phyloP scores from a whole-genome alignment of 2,329 filamentous ascomycete genomes.

The Aspergillus neotritici region DNA sequence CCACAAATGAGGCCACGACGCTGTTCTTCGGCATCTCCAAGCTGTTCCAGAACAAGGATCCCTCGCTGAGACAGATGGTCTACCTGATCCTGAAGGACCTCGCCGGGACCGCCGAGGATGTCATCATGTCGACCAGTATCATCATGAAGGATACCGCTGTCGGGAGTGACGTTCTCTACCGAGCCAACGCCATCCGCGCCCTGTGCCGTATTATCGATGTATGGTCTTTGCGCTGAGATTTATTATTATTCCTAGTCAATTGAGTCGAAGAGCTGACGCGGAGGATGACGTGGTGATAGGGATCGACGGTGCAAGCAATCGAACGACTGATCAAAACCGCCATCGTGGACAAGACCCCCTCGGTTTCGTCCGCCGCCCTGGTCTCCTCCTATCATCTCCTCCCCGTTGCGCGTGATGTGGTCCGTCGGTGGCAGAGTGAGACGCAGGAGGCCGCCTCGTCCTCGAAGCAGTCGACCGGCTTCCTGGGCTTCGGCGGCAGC shows the following conservation, averaged over 20 bases:
- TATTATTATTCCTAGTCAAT: not conserved
- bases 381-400: slow-evolving; percentile 97
- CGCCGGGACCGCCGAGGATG: slow-evolving; percentile 90
- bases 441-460: slow-evolving; percentile 93
- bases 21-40: slow-evolving; percentile 99
- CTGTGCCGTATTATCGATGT: slow-evolving; percentile 96
- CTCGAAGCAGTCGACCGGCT: slow-evolving; percentile 80
- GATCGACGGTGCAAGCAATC: slow-evolving; percentile 92
- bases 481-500: slow-evolving; percentile 85
- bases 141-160: slow-evolving; percentile 99
- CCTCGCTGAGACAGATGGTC: slow-evolving; percentile 95
- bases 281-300: slow-evolving; percentile 45
- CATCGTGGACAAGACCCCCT: slow-evolving; percentile 98
- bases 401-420: slow-evolving; percentile 90
- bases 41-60: slow-evolving; percentile 99
- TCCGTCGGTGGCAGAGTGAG: slow-evolving; percentile 96
- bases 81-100: slow-evolving; percentile 98
- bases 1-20: slow-evolving; percentile 92
- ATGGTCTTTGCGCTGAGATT: slow-evolving; percentile 32
- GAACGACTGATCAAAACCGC: slow-evolving; percentile 98
- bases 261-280: slow-evolving; percentile 11
- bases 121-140: slow-evolving; percentile 98
- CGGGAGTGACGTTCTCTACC: slow-evolving; percentile 86
- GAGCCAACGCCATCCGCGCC: slow-evolving; percentile 92
- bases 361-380: slow-evolving; percentile 89